Evolutionary conservation across 805 yeast species (phyloP).

Genomic region (Yarrowia deformans): DNA sequence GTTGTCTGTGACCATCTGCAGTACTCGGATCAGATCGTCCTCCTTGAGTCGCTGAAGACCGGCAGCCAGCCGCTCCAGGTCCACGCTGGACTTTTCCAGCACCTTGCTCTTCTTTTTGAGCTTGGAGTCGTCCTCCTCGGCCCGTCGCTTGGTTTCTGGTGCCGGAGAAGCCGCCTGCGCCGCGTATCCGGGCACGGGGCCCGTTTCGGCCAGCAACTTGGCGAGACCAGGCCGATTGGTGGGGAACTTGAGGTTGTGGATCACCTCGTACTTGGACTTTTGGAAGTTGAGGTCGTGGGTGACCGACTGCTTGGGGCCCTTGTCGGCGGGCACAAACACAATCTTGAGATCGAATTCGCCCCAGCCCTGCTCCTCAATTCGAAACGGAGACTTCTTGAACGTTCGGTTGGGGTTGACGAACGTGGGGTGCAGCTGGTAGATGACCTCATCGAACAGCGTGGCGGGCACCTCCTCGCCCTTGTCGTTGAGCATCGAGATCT

Average conservation of each 20-base stretch:
- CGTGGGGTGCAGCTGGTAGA: constrained; percentile 93
- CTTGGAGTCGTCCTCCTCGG: constrained; percentile 47
- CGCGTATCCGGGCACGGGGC: constrained; percentile 71
- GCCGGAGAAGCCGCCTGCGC: constrained; percentile 41
- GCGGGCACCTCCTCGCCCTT: constrained; percentile 88
- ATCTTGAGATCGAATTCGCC: constrained; percentile 95
- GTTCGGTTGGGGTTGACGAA: constrained; percentile 87
- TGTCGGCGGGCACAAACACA: constrained; percentile 76
- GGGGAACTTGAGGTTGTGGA: constrained; percentile 80
- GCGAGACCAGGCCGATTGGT: constrained; percentile 74
- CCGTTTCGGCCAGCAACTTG: constrained; percentile 77
- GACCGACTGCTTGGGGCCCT: constrained; percentile 85
- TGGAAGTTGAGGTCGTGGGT: constrained; percentile 89
- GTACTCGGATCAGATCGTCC: constrained; percentile 92
- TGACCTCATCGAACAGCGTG: constrained; percentile 85
- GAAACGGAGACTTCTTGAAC: constrained; percentile 82
- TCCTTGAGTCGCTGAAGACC: constrained; percentile 87
- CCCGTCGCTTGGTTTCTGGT: constrained; percentile 51
- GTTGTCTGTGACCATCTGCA: constrained; percentile 97
- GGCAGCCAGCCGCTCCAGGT: constrained; percentile 87
- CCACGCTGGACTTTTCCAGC: constrained; percentile 66
- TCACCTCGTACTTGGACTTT: constrained; percentile 76
- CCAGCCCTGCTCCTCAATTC: constrained; percentile 94
- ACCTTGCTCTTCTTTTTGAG: constrained; percentile 52
- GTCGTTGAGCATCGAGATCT: constrained; percentile 74